These are phyloP conservation scores for Prillingera fragicola DNA, from an alignment of 1,284 basidiomycete species.

Conservation along the genomic window DNA sequence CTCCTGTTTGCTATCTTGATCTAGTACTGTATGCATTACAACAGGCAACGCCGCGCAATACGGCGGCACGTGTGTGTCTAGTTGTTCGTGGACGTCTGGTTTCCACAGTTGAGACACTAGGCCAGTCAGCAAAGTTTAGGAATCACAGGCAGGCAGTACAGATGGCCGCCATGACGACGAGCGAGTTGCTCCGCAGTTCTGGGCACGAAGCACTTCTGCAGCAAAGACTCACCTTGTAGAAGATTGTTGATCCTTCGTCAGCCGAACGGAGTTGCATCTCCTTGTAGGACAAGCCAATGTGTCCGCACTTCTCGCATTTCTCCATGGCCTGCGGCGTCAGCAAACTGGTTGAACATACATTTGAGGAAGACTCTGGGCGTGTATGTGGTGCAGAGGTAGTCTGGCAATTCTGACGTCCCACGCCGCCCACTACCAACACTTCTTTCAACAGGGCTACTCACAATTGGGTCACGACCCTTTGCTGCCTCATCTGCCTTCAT, in stretches of 20 bases:
- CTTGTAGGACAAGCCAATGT: conserved; percentile 54
- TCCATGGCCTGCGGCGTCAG: conserved; percentile 65
- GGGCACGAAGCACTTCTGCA: neutral
- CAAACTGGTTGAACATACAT: neutral
- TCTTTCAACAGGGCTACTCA: conserved; percentile 31
- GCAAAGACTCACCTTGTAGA: conserved; percentile 45
- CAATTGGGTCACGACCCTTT: conserved; percentile 60
- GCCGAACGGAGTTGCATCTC: conserved; percentile 68
- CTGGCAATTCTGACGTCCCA: too few relatives aligned
- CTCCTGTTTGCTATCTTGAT: too few relatives aligned
- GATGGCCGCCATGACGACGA: neutral
- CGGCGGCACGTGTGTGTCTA: too few relatives aligned
- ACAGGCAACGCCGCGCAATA: too few relatives aligned
- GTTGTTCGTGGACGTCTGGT: conserved; percentile 49
- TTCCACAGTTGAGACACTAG: conserved; percentile 48
- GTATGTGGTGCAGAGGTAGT: too few relatives aligned
- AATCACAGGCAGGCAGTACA: neutral
- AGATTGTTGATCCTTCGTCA: conserved; percentile 82
- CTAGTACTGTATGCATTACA: conserved; percentile 4
- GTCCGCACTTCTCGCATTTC: conserved; percentile 84
- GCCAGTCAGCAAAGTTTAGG: neutral
- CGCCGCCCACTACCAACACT: neutral
- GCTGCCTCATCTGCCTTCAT: conserved; percentile 67
- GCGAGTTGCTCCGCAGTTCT: neutral
- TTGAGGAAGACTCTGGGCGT: too few relatives aligned